These are phyloP conservation scores for Strobilomyces echinocephalus DNA, from an alignment of 768 basidiomycete genomes.

Conservation along the genomic window DNA sequence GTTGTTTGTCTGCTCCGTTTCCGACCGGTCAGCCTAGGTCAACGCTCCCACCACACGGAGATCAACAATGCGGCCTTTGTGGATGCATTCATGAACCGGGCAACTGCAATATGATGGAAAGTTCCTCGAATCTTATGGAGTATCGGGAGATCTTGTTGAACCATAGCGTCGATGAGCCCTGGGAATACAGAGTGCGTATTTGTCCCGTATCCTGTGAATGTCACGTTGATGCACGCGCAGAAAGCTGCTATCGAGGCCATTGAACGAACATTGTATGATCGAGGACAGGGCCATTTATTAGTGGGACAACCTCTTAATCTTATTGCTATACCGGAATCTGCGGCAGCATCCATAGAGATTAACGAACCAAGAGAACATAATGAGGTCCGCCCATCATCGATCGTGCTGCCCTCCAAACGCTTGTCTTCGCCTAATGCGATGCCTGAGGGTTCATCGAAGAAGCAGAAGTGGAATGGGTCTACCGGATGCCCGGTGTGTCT, in stretches of 20 bases:
- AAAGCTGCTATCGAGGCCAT: constrained; percentile 63
- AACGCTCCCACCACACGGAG: constrained; percentile 2
- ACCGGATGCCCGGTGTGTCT: constrained; percentile 47
- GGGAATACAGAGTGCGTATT: constrained; percentile 54
- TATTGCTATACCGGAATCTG: constrained; percentile 32
- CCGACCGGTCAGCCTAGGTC: constrained; percentile 1
- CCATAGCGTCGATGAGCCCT: constrained; percentile 61
- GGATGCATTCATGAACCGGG: constrained; percentile 45
- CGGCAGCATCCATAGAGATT: constrained; percentile 14
- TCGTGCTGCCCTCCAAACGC: constrained; percentile 33
- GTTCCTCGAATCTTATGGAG: constrained; percentile 61
- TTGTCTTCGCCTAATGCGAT: constrained; percentile 28
- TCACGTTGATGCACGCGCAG: constrained; percentile 33
- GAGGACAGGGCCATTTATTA: constrained; percentile 55
- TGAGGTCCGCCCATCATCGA: not conserved
- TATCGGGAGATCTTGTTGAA: constrained; percentile 64
- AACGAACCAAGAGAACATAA: not conserved
- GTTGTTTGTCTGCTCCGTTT: not conserved
- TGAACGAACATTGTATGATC: constrained; percentile 54
- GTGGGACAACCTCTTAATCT: constrained; percentile 61
- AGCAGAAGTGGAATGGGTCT: constrained; percentile 27
- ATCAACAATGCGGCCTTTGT: constrained; percentile 57
- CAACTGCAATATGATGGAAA: constrained; percentile 60
- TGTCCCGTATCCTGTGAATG: not conserved
- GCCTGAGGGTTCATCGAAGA: constrained; percentile 33